Evolutionary conservation across 23 red algal genomes (phyloP).

Genomic region (Gracilaria domingensis): DNA sequence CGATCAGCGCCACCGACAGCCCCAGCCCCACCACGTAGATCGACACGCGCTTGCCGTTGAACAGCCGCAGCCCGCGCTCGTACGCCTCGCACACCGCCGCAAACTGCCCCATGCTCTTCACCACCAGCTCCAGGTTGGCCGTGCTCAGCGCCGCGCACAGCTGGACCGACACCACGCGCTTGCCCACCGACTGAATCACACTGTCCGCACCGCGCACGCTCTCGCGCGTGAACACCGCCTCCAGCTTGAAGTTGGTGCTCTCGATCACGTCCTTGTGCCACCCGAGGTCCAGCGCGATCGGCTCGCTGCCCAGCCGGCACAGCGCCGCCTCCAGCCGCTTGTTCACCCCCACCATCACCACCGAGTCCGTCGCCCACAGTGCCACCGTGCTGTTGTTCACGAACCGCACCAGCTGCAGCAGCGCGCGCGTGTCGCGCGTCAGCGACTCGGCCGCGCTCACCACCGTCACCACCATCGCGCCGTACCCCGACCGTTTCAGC

Average conservation of each 20-base stretch:
- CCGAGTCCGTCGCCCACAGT: slow-evolving; percentile 40
- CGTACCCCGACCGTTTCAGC: slow-evolving; percentile 12
- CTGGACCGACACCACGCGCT: slow-evolving; percentile 29
- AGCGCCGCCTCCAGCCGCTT: slow-evolving; percentile 18
- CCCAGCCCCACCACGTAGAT: slow-evolving; percentile 52
- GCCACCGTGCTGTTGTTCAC: slow-evolving; percentile 22
- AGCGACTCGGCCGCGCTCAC: slow-evolving; percentile 30
- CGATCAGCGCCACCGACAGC: slow-evolving; percentile 26
- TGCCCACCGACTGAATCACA: slow-evolving; percentile 19
- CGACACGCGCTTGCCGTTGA: slow-evolving; percentile 61
- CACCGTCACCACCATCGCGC: slow-evolving; percentile 22
- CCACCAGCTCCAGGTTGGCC: slow-evolving; percentile 38
- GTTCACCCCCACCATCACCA: slow-evolving; percentile 45
- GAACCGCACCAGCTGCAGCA: slow-evolving; percentile 47
- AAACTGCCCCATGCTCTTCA: slow-evolving; percentile 46
- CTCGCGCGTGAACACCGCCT: slow-evolving; percentile 38
- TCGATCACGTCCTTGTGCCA: slow-evolving; percentile 59
- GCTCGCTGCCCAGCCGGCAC: slow-evolving; percentile 28
- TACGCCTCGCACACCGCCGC: slow-evolving; percentile 60
- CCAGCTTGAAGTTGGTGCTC: slow-evolving; percentile 45
- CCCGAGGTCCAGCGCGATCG: slow-evolving; percentile 37
- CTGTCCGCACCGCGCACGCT: not conserved
- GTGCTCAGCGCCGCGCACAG: slow-evolving; percentile 21
- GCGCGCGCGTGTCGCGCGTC: slow-evolving; percentile 38
- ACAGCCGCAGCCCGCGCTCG: slow-evolving; percentile 42